Conservation (phyloP, 108 stramenopile species). For the Phaeodactylum tricornutum region DNA sequence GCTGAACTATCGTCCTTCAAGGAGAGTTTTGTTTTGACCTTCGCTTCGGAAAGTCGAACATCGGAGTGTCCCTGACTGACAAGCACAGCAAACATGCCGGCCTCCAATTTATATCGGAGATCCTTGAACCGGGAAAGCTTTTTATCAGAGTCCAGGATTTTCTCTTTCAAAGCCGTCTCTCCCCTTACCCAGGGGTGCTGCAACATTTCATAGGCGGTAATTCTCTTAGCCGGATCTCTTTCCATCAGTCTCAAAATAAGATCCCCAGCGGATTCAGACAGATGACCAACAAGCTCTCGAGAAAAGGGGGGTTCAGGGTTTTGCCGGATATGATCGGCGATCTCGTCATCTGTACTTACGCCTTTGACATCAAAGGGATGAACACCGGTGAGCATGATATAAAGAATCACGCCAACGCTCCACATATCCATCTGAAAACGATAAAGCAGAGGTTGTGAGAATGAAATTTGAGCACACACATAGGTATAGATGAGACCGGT, state of each 20-base stretch:
- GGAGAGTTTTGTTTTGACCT: constrained; percentile 13
- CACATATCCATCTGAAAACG: constrained; percentile 72
- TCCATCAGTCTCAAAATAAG: constrained; percentile 63
- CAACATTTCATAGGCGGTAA: constrained; percentile 71
- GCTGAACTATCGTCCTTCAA: constrained; percentile 17
- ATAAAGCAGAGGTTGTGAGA: too few species aligned
- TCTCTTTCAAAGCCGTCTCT: constrained; percentile 62
- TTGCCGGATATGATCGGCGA: constrained; percentile 40
- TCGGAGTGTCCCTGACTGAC: constrained; percentile 44
- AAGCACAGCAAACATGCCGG: constrained; percentile 64
- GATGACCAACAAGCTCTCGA: constrained; percentile 22
- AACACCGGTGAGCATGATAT: constrained; percentile 73
- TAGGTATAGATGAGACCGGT: too few species aligned
- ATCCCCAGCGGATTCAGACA: constrained; percentile 61
- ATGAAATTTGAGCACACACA: too few species aligned
- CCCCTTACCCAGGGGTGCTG: constrained; percentile 82
- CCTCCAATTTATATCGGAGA: constrained; percentile 45
- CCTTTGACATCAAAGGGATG: constrained; percentile 81
- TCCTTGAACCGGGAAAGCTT: constrained; percentile 62
- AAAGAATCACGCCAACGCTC: constrained; percentile 73
- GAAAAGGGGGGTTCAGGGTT: constrained; percentile 19
- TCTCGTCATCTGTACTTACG: constrained; percentile 42
- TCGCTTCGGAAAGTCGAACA: constrained; percentile 31
- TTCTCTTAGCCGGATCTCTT: constrained; percentile 48
- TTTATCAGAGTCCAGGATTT: constrained; percentile 64